A percentile compares a stretch with the other conserved stretches of the same genome.
Evolutionary conservation across 805 yeast genomes (phyloP).

Genomic region (Candida vartiovaarae): DNA sequence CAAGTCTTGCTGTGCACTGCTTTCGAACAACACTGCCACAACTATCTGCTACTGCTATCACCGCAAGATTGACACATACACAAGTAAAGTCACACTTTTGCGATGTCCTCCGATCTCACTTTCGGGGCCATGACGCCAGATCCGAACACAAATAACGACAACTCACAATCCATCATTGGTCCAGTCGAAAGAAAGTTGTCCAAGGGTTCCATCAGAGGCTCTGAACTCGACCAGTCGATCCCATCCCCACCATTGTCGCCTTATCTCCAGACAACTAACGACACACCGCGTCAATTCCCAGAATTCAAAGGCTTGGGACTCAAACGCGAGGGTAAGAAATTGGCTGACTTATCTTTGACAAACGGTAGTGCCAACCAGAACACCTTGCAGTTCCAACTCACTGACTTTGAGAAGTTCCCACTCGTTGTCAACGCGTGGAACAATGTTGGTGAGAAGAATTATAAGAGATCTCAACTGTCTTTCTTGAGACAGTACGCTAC

Average conservation of each 20-base stretch:
- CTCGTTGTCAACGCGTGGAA: slow-evolving; percentile 48
- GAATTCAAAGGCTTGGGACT: slow-evolving; percentile 2
- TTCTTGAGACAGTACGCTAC: slow-evolving; percentile 44
- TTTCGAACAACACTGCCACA: neutral
- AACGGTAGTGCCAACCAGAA: slow-evolving; percentile 11
- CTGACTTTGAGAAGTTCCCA: slow-evolving; percentile 37
- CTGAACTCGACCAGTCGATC: slow-evolving; percentile 23
- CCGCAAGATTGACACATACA: neutral
- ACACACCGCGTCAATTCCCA: slow-evolving; percentile 6
- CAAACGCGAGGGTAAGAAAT: slow-evolving; percentile 11
- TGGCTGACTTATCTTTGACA: slow-evolving; percentile 6
- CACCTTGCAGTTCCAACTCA: slow-evolving; percentile 38
- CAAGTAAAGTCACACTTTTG: neutral
- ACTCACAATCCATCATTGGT: slow-evolving; percentile 4
- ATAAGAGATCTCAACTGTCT: slow-evolving; percentile 40
- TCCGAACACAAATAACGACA: slow-evolving; percentile 8
- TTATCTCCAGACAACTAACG: slow-evolving; percentile 18
- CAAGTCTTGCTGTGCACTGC: neutral
- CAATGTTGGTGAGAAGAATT: slow-evolving; percentile 34
- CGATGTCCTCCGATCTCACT: slow-evolving; percentile 12
- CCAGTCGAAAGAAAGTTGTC: slow-evolving; percentile 20
- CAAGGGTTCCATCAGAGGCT: slow-evolving; percentile 20
- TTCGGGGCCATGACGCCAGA: slow-evolving; percentile 24
- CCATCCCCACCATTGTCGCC: slow-evolving; percentile 43
- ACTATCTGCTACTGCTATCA: neutral